Base-by-base conservation (phyloP, 2,329 filamentous ascomycete species). In the Colletotrichum echinochloae region DNA sequence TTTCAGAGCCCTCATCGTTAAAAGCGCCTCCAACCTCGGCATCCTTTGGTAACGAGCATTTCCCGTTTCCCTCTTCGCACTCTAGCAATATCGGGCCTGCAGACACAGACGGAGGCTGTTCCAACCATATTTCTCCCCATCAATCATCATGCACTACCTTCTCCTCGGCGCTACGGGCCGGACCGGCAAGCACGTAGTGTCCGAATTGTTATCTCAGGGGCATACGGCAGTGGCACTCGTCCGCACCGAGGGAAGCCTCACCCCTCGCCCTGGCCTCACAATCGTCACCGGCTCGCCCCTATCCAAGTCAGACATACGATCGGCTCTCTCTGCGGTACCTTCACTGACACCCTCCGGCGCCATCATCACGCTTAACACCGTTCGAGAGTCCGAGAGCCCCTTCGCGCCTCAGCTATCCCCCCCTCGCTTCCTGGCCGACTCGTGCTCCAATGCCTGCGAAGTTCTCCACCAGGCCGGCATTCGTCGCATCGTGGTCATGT, bases 161-260 rank as follows among this genome's bases (percentile, higher is more conserved):
- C 78, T 84, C 18, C 77, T 85, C n/a, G 83, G 82, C 61, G 80
- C 80, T 60, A 83, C 77, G 71, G 82, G 83, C 41, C 81, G 83
- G 18, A 83, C 81, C 3, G 83, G 83, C 76, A 76, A 80, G 68
- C 79, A 81, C 14, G 81, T 84, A 37, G 76, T 84, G 23, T 76
- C 77, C 23, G 78, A 83, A 70, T 62, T 83, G 5, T 77, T 84
- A 28, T 71, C 74, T 20, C 79, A 80, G 65, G 77, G 78, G 18
- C 81, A 84, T 65, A 79, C 77, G 26, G 78, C 81, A 0, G 81
- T 80, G 33, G 81, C 80, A 2, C 77, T 85, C 39, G 79, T 82
- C 9, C 81, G 82, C 20, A 77, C 75, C 6, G 60, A 77, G n/a
- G 46, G 54, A 7, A n/a, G 63, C 28, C 9, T 66, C 11, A 3